Evolutionary conservation across 2,329 filamentous ascomycete species (phyloP).

Genomic region (Cladosporium sp.): DNA sequence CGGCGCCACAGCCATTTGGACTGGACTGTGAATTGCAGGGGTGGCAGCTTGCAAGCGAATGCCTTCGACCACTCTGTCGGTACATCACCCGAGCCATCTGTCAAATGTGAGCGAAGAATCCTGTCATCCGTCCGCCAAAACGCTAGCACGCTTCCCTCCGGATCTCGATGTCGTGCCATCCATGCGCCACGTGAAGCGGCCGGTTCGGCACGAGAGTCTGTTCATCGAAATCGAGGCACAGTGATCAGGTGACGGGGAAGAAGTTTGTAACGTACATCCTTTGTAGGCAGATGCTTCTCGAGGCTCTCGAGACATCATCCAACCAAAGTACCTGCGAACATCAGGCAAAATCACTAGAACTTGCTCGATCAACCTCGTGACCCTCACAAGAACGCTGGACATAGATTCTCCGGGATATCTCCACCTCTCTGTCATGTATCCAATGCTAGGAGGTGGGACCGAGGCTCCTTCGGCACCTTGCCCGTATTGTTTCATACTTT

Average conservation of each 20-base stretch:
- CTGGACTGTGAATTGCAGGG: conserved; percentile 1
- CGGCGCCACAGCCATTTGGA: neutral
- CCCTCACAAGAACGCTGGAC: too few relatives aligned
- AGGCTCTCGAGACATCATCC: too few relatives aligned
- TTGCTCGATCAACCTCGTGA: too few relatives aligned
- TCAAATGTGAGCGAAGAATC: conserved; percentile 1
- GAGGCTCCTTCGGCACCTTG: too few relatives aligned
- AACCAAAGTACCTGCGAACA: too few relatives aligned
- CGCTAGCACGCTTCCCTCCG: neutral
- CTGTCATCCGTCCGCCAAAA: conserved; percentile 4
- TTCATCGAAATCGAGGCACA: neutral
- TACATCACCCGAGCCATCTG: neutral
- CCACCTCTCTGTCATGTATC: too few relatives aligned
- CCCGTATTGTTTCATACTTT: neutral
- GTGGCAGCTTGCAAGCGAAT: conserved; percentile 2
- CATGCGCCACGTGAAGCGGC: conserved; percentile 1
- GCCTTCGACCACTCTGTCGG: neutral
- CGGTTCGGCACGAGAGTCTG: conserved; percentile 2
- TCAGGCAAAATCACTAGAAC: too few relatives aligned
- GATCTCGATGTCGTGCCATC: neutral
- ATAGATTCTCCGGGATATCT: too few relatives aligned
- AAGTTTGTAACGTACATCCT: neutral
- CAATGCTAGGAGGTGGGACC: too few relatives aligned
- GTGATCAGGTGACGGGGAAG: neutral
- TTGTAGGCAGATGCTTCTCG: too few relatives aligned